Base-by-base conservation (phyloP, 1,139 yeast genomes). In the Suhomyces choctaworum region DNA sequence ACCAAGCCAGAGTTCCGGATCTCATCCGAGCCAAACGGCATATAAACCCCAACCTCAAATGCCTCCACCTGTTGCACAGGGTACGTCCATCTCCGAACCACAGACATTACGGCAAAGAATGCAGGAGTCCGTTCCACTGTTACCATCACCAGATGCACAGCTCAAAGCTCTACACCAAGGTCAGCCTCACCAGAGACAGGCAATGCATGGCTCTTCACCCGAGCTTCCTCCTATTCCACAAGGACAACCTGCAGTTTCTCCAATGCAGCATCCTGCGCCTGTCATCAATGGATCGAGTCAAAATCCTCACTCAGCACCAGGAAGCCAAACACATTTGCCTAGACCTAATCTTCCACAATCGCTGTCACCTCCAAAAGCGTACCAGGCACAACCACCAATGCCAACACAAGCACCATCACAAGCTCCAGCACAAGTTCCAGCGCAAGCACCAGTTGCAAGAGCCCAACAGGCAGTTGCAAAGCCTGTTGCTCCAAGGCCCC, bases 221-320 rank as follows among this genome's bases (percentile, higher is more conserved):
- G 30, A 25, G 5, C 12, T 25, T 9, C 25, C 34, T 11, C 30
- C 34, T 15, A 29, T 23, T 9, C 34, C 24, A 15, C 39, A 31
- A 21, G 41, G 39, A 16, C 38, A 33, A 7, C 37, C 35, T 16
- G 34, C 32, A 16, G 41, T 25, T 13, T n/a, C n/a, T n/a, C n/a
- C n/a, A n/a, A n/a, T n/a, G n/a, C n/a, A n/a, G n/a, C n/a, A n/a
- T n/a, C n/a, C n/a, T n/a, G n/a, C n/a, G n/a, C n/a, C n/a, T n/a
- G n/a, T n/a, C n/a, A n/a, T n/a, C n/a, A n/a, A n/a, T n/a, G n/a
- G n/a, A n/a, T n/a, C n/a, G n/a, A n/a, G n/a, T n/a, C n/a, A n/a
- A n/a, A n/a, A n/a, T n/a, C n/a, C n/a, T n/a, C n/a, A n/a, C n/a
- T n/a, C n/a, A 8, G 7, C 20, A 17, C 7, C 20, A 17, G 7